These are phyloP conservation scores for Xerocomus cyaneibrunnescens DNA, from an alignment of 1,284 basidiomycete genomes.

Conservation along the genomic window DNA sequence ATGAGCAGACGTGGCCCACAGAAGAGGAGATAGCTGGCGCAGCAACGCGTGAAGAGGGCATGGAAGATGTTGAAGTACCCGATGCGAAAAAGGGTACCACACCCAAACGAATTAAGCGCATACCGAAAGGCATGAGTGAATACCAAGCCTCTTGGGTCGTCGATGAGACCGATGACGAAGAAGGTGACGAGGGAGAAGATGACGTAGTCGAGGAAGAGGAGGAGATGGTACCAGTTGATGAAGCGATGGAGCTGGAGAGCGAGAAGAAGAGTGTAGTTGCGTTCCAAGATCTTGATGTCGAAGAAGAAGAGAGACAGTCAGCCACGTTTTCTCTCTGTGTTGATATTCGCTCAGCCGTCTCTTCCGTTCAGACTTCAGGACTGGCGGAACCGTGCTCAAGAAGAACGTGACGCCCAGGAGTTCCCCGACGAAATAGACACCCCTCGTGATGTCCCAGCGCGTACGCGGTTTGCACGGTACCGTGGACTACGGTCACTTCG, in stretches of 20 bases:
- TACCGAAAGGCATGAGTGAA: slow-evolving; percentile 89
- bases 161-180: slow-evolving; percentile 76
- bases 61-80: slow-evolving; percentile 44
- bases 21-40: slow-evolving; percentile 86
- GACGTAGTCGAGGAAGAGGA: slow-evolving; percentile 47
- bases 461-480: slow-evolving; percentile 89
- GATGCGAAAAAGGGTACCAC: slow-evolving; percentile 68
- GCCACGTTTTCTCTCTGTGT: slow-evolving; percentile 30
- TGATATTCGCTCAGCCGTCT: slow-evolving; percentile 6
- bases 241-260: slow-evolving; percentile 65
- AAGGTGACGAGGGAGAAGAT: slow-evolving; percentile 40
- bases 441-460: slow-evolving; percentile 83
- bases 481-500: slow-evolving; percentile 91
- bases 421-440: slow-evolving; percentile 99
- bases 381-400: slow-evolving; percentile 67
- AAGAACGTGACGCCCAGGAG: slow-evolving; percentile 75
- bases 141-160: slow-evolving; percentile 95
- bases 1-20: slow-evolving; percentile 99
- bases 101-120: slow-evolving; percentile 69
- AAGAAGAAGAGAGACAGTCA: slow-evolving; percentile 84
- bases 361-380: slow-evolving; percentile 53
- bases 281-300: slow-evolving; percentile 78
- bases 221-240: slow-evolving; percentile 42
- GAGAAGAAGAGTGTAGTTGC: slow-evolving; percentile 45
- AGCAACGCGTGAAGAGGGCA: slow-evolving; percentile 32